Evolutionary conservation across 495 filamentous ascomycete genomes (phyloP), one percentile per base, ranked within the genome.

Genomic region (Cercophora samala): DNA sequence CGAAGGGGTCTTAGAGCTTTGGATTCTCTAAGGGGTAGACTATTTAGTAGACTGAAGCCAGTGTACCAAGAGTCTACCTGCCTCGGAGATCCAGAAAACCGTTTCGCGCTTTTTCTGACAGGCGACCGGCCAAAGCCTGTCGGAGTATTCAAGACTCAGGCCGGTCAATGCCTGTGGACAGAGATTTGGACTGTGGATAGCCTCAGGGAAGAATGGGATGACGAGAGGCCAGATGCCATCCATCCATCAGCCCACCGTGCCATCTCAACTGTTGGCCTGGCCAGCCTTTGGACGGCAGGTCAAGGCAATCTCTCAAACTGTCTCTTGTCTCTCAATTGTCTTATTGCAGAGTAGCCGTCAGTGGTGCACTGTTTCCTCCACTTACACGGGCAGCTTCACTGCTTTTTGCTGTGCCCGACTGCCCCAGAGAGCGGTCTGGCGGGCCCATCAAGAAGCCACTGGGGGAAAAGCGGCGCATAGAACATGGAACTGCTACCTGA

Each of bases 281-380:
- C 37, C 37, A 46, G 37, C 5, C 37, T 46, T 13, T 46, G 37
- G 37, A 18, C 13, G 29, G 29, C 29, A 32, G 29, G 9, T 46
- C 37, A 46, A 46, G 37, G 11, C 13, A 46, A 46, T 46, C 37
- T 46, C 37, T 46, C 37, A 46, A 56, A 56, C 5, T 21, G 53
- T 23, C 53, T 21, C 19, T 56, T 19, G 11, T 62, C 5, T 62
- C 60, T 46, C 60, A 46, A 18, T 9, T 42, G 26, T 51, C 26
- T 29, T 26, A 62, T 42, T 13, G 60, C 26, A 62, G n/a, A n/a
- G 22, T 19, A 3, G 32, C 32, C 60, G 29, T 62, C 29, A 62
- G 21, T 15, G 60, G 26, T 26, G 29, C 60, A 62, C 60, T n/a
- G 60, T 26, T n/a, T 62, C 60, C 25, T 62, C 60, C 60, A 46